Base-by-base conservation (phyloP, 768 basidiomycete species). In the Grammothele lineata region DNA sequence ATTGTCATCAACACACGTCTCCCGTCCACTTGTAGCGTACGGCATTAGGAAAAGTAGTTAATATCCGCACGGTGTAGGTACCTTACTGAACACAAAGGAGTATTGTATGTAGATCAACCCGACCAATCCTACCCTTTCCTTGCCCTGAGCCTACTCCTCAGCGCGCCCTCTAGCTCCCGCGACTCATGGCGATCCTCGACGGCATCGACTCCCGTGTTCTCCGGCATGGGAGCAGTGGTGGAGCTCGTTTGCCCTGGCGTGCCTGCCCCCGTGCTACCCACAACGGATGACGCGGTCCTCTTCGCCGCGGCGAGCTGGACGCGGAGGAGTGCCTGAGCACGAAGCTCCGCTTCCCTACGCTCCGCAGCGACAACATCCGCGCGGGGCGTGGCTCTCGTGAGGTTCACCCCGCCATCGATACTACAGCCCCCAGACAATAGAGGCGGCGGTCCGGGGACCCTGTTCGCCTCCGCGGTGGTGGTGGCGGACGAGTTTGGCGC, bases 251-350 rank as follows among this genome's bases (percentile, higher is more conserved):
- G n/a, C n/a, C n/a, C n/a, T n/a, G n/a, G n/a, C n/a, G n/a, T n/a
- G n/a, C n/a, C n/a, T n/a, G n/a, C 37, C 44, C 53, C 17, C 40
- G 34, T 26, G 42, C 50, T 45, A 21, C 47, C 52, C 47, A n/a
- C 35, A 17, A n/a, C 35, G 7, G 15, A 7, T 36, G 12, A 42
- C 15, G 54, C 50, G 18, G 39, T 41, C 23, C 62, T 62, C 58
- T 70, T 76, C 48, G 69, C 75, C 18, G 71, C 72, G 18, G 71
- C 72, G 21, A 80, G 69, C 26, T 74, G 72, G 21, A 70, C 68
- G 21, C 69, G 73, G 53, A 80, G 54, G 48, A 68, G 75, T 33
- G 76, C 74, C 55, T 73, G 74, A 41, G 61, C 63, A 42, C 77
- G 74, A 53, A 81, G 64, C 45, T 63, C 66, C 39, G 66, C 67